Evolutionary conservation across 139 green algal species (phyloP), one percentile per base, ranked within the genome.

Genomic region (Pycnococcus provasolii): DNA sequence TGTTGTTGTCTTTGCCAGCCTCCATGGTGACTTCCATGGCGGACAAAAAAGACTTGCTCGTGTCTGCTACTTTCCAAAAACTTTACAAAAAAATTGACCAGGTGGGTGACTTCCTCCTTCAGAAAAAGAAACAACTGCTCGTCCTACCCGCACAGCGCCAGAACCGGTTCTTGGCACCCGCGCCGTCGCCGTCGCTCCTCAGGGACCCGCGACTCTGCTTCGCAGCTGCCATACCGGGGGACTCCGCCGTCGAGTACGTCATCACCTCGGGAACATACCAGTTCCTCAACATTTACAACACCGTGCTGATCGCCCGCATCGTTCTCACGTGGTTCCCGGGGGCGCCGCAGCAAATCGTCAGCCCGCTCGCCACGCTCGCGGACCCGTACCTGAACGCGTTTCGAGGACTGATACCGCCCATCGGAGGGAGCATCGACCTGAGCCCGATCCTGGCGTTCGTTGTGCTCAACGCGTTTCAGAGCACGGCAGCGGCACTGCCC

Each of bases 361-460:
- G 55, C 45, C 91, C 91, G 1, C 77, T 95, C 63, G 81, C 71
- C 60, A 96, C 90, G 3, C 61, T 96, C 3, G 90, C 82, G 70
- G 90, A 96, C 76, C 90, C 90, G 8, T 96, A 96, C 79, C 80
- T 99, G 2, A 95, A 95, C 80, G 79, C 98, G n/a, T 99, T 99
- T 84, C 70, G 92, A 6, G 92, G 92, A 43, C 84, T 98, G 58
- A 96, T 98, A 57, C 92, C 92, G 0, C 92, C 92, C 0, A 60
- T 98, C 1, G 94, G 91, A 2, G 88, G 87, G 41, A 90, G 82
- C 0, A 77, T 98, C 43, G 93, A 98, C 79, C 80, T 98, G 47
- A 94, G 84, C 15, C 92, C 92, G 54, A 96, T 99, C 74, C 82
- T 98, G 67, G 93, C 93, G 3, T 98, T 99, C 65, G 75, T 98